phyloP scores from a whole-genome alignment of 2,329 filamentous ascomycete species.

The Aspergillus phoenicis region DNA sequence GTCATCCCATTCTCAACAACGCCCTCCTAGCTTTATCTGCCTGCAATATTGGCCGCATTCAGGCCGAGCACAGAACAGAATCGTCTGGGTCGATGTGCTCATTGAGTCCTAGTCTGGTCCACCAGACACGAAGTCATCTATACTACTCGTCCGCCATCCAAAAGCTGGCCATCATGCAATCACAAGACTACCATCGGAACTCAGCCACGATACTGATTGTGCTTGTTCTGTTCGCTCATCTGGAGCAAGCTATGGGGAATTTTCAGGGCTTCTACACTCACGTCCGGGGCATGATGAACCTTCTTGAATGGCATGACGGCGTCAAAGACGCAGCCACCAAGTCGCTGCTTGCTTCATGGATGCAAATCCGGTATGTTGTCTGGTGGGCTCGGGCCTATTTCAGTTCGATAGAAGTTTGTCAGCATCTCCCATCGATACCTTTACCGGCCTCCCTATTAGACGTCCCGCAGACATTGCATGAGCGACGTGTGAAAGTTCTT shows the following conservation, averaged over 20 bases:
- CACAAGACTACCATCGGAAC: slow-evolving; percentile 11
- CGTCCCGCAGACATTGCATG: slow-evolving; percentile 8
- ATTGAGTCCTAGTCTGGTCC: slow-evolving; percentile 21
- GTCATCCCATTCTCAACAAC: slow-evolving; percentile 16
- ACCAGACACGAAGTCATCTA: slow-evolving; percentile 28
- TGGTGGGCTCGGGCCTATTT: slow-evolving; percentile 34
- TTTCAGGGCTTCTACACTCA: slow-evolving; percentile 27
- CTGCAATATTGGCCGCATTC: slow-evolving; percentile 25
- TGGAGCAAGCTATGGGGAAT: slow-evolving; percentile 29
- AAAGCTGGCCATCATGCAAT: slow-evolving; percentile 14
- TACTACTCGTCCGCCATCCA: slow-evolving; percentile 29
- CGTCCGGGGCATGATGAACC: slow-evolving; percentile 16
- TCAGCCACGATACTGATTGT: slow-evolving; percentile 13
- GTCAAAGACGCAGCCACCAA: slow-evolving; percentile 2
- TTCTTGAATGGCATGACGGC: slow-evolving; percentile 4
- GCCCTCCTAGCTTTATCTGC: slow-evolving; percentile 26
- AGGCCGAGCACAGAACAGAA: slow-evolving; percentile 15
- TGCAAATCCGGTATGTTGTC: slow-evolving; percentile 26
- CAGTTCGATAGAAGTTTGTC: slow-evolving; percentile 23
- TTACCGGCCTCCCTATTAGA: slow-evolving; percentile 13
- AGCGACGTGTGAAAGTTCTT: slow-evolving; percentile 21
- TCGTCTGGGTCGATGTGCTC: slow-evolving; percentile 1
- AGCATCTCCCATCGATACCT: slow-evolving; percentile 14
- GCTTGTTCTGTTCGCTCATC: slow-evolving; percentile 23
- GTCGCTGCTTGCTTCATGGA: slow-evolving; percentile 25